Base-by-base conservation (phyloP, 352 stramenopile species). In the Stephanocyclus meneghinianus region DNA sequence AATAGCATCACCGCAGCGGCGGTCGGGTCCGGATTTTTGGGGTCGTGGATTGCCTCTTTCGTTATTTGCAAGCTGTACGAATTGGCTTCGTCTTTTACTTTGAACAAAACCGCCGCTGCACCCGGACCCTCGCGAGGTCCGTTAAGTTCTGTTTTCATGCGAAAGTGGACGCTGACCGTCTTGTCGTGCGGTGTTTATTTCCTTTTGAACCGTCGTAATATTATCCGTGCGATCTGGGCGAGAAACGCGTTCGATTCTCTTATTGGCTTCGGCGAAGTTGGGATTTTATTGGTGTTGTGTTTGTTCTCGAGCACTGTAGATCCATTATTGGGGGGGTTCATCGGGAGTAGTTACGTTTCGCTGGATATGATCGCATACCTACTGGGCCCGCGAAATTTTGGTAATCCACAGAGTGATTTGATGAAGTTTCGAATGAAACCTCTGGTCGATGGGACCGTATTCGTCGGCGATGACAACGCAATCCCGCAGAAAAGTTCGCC, bases 241-340 rank as follows among this genome's bases (percentile, higher is more conserved):
- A 50, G 18, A 51, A 65, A 50, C 30, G 11, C 15, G 0, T 2
- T 65, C 11, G 15, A 65, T 32, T 50, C n/a, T 35, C 13, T 65
- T 13, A 32, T 35, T 48, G 30, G 4, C 13, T 9, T 30, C n/a
- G 35, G 18, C 3, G 57, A 65, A 0, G 32, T 65, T 2, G 32
- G 32, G 2, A n/a, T 51, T 65, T 35, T 65, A 16, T 30, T 48
- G 30, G 30, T 61, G 11, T 47, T 78, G 26, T 78, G 51, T 50
- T 21, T 48, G 47, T 78, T 66, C n/a, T 78, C 71, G 2, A 47
- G 29, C 15, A 9, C 60, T 18, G 50, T 72, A n/a, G 51, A 78
- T 72, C 50, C 71, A 60, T 26, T 37, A 21, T 18, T 78, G 0
- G 71, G 71, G 16, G 71, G 71, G 7, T 32, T 60, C 1, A 60